Conservation (phyloP, 78 protist species). For the Dictyostelium capitatum region DNA sequence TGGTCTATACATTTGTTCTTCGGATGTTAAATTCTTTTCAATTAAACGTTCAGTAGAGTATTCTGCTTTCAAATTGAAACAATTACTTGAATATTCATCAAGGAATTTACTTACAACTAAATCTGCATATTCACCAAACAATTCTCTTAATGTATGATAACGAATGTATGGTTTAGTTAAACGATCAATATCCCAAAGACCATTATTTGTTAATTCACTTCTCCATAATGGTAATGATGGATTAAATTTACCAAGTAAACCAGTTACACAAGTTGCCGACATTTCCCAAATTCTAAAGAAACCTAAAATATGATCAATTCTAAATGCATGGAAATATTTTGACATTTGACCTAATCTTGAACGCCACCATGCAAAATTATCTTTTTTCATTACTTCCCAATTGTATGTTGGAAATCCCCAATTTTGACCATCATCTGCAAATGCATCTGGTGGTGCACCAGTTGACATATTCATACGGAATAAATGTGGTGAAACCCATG, state of each 20-base stretch:
- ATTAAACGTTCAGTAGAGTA: constrained; percentile 39
- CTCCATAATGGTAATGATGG: constrained; percentile 84
- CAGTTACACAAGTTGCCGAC: constrained; percentile 65
- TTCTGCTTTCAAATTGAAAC: constrained; percentile 47
- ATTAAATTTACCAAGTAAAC: constrained; percentile 86
- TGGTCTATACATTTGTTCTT: constrained; percentile 66
- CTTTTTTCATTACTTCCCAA: constrained; percentile 90
- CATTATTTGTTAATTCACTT: constrained; percentile 68
- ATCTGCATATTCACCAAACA: constrained; percentile 78
- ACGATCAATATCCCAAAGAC: constrained; percentile 87
- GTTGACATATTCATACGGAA: constrained; percentile 85
- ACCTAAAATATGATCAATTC: constrained; percentile 96
- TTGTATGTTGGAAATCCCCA: constrained; percentile 97
- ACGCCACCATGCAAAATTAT: constrained; percentile 95
- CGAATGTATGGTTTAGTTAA: constrained; percentile 78
- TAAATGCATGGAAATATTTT: constrained; percentile 90
- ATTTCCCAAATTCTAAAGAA: constrained; percentile 96
- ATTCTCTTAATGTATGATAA: constrained; percentile 58
- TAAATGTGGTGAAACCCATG: constrained; percentile 83
- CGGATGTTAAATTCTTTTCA: constrained; percentile 21
- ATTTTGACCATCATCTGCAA: constrained; percentile 93
- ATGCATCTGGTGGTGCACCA: constrained; percentile 96
- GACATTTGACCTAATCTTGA: constrained; percentile 87
- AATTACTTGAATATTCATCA: constrained; percentile 15
- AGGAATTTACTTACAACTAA: constrained; percentile 46